These are phyloP conservation scores for Pulveroboletus sp. DNA, from an alignment of 768 basidiomycete species.

Conservation along the genomic window DNA sequence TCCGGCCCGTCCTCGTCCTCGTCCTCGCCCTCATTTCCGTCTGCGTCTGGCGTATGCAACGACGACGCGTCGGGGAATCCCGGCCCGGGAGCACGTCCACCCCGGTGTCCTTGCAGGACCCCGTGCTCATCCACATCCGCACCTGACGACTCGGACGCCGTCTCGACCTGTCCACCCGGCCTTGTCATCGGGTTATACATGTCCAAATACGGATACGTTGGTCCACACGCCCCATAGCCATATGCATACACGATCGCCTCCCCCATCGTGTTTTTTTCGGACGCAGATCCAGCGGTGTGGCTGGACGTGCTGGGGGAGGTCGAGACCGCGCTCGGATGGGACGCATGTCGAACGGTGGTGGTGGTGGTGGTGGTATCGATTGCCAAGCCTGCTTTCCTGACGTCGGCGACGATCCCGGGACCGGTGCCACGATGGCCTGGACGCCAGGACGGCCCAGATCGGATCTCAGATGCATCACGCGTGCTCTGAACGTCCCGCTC, in stretches of 20 bases:
- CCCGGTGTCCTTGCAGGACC: slow-evolving; percentile 1
- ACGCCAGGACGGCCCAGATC: slow-evolving; percentile 9
- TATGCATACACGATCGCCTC: slow-evolving; percentile 19
- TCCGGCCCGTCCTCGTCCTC: background rate
- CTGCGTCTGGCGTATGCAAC: slow-evolving; percentile 8
- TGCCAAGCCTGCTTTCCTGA: background rate
- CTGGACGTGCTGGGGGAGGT: slow-evolving; percentile 2
- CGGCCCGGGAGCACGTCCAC: background rate
- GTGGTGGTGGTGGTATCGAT: slow-evolving; percentile 11
- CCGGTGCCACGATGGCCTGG: slow-evolving; percentile 21
- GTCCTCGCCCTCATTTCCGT: background rate
- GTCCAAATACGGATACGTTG: slow-evolving; percentile 32
- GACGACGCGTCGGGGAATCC: slow-evolving; percentile 7
- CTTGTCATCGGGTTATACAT: slow-evolving; percentile 23
- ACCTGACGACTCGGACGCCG: background rate
- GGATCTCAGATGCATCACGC: slow-evolving; percentile 22
- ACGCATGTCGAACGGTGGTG: background rate
- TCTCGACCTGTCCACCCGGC: background rate
- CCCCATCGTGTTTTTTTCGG: slow-evolving; percentile 4
- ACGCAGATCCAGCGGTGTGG: slow-evolving; percentile 15
- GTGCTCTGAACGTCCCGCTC: slow-evolving; percentile 6
- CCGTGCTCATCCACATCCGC: slow-evolving; percentile 5
- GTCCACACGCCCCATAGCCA: slow-evolving; percentile 26
- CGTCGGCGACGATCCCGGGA: slow-evolving; percentile 4
- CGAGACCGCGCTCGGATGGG: slow-evolving; percentile 5